phyloP scores from a whole-genome alignment of 2,329 filamentous ascomycete genomes.

The Dactylonectria macrodidyma region DNA sequence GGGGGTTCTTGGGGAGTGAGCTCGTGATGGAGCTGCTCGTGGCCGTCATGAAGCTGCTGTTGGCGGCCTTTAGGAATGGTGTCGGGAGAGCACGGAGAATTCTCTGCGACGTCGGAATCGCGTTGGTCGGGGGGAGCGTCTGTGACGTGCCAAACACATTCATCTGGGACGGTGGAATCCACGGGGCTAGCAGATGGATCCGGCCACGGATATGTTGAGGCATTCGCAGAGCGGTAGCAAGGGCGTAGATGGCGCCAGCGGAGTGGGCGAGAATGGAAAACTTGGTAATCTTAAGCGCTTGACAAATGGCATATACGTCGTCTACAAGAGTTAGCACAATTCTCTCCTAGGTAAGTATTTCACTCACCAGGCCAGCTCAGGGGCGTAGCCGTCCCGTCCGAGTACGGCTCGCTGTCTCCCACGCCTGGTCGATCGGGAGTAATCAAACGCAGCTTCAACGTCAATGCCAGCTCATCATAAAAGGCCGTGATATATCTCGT shows the following conservation, averaged over 20 bases:
- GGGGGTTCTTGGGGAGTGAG: constrained; percentile 78
- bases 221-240: constrained; percentile 95
- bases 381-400: constrained; percentile 86
- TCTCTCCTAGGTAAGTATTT: neutral
- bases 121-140: constrained; percentile 83
- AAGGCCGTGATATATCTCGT: constrained; percentile 97
- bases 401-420: constrained; percentile 89
- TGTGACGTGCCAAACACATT: constrained; percentile 82
- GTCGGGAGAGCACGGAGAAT: constrained; percentile 92
- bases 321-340: constrained; percentile 58
- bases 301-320: constrained; percentile 95
- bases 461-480: constrained; percentile 94
- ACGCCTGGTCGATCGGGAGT: constrained; percentile 95
- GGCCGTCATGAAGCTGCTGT: constrained; percentile 94
- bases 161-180: constrained; percentile 97
- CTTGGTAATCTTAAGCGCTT: constrained; percentile 91
- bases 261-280: constrained; percentile 98
- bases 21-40: constrained; percentile 89
- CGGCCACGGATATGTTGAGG: constrained; percentile 95
- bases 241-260: constrained; percentile 96
- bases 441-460: constrained; percentile 89
- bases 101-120: constrained; percentile 91
- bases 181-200: constrained; percentile 94
- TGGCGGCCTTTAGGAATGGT: constrained; percentile 92
- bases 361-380: constrained; percentile 91